Conservation (phyloP, 257 asterid genomes). For the Agastache rugosa region DNA sequence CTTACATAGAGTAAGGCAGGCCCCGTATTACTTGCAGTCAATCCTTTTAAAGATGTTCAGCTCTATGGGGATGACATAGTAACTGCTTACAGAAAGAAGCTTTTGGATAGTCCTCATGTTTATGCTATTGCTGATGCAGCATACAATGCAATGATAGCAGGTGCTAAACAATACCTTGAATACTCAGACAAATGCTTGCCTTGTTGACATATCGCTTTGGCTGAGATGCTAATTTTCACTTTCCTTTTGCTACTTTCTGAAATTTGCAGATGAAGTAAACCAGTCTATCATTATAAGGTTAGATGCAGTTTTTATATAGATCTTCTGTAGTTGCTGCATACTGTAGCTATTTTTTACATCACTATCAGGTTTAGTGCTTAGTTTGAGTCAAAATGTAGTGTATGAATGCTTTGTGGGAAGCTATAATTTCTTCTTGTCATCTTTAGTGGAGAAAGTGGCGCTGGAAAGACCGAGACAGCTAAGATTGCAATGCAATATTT, state of each 20-base stretch:
- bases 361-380: slow-evolving; percentile 24
- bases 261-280: slow-evolving; percentile 69
- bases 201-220: slow-evolving; percentile 28
- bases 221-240: slow-evolving; percentile 27
- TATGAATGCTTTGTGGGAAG: slow-evolving; percentile 20
- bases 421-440: slow-evolving; percentile 31
- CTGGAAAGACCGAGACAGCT: slow-evolving; percentile 99
- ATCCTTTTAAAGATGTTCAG: slow-evolving; percentile 80
- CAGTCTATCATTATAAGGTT: slow-evolving; percentile 96
- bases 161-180: slow-evolving; percentile 44
- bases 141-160: slow-evolving; percentile 80
- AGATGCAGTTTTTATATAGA: slow-evolving; percentile 38
- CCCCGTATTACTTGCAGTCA: slow-evolving; percentile 78
- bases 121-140: slow-evolving; percentile 84
- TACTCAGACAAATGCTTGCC: slow-evolving; percentile 31
- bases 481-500: slow-evolving; percentile 89
- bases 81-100: slow-evolving; percentile 74
- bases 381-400: neutral
- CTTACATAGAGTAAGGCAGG: slow-evolving; percentile 90
- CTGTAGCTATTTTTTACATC: neutral
- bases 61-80: slow-evolving; percentile 71
- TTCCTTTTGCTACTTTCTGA: slow-evolving; percentile 32
- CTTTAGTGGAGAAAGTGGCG: slow-evolving; percentile 93
- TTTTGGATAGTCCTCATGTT: slow-evolving; percentile 86
- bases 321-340: neutral